Evolutionary conservation across 176 grass and related monocot species (phyloP).

Genomic region (Zoysia pacifica): DNA sequence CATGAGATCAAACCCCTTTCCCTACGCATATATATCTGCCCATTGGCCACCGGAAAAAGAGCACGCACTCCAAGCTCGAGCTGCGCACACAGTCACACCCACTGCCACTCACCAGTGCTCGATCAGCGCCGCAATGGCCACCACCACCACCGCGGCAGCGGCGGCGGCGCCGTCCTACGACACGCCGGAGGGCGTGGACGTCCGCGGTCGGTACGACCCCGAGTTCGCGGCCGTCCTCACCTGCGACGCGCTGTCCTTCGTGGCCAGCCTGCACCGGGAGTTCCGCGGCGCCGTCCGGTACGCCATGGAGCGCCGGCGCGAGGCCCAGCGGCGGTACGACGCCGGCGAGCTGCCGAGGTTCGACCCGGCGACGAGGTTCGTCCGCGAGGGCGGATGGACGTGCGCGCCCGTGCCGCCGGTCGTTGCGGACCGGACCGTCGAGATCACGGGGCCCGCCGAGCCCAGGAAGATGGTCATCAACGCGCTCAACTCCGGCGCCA

Average conservation of each 20-base stretch:
- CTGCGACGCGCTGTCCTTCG: constrained; percentile 70
- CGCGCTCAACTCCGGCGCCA: constrained; percentile 91
- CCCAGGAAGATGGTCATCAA: constrained; percentile 94
- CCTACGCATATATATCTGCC: constrained; percentile 25
- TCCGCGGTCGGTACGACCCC: constrained; percentile 70
- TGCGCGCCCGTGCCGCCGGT: constrained; percentile 70
- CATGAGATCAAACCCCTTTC: neutral
- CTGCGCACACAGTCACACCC: neutral
- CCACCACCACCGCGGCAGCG: neutral
- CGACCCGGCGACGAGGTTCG: constrained; percentile 64
- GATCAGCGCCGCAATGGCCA: constrained; percentile 2
- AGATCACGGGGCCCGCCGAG: constrained; percentile 90
- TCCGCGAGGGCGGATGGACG: constrained; percentile 61
- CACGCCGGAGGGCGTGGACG: constrained; percentile 75
- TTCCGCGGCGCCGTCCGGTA: constrained; percentile 70
- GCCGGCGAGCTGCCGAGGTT: constrained; percentile 65
- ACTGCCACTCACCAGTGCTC: neutral
- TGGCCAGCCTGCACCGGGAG: constrained; percentile 69
- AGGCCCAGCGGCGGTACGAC: constrained; percentile 72
- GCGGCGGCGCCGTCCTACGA: constrained; percentile 54
- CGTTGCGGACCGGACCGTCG: constrained; percentile 71
- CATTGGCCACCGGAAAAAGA: neutral
- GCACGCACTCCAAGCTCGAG: neutral
- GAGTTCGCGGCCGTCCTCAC: constrained; percentile 73
- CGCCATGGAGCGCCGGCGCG: constrained; percentile 68